phyloP scores from a whole-genome alignment of 169 alveolate genomes.

The Plasmodium ovale region DNA sequence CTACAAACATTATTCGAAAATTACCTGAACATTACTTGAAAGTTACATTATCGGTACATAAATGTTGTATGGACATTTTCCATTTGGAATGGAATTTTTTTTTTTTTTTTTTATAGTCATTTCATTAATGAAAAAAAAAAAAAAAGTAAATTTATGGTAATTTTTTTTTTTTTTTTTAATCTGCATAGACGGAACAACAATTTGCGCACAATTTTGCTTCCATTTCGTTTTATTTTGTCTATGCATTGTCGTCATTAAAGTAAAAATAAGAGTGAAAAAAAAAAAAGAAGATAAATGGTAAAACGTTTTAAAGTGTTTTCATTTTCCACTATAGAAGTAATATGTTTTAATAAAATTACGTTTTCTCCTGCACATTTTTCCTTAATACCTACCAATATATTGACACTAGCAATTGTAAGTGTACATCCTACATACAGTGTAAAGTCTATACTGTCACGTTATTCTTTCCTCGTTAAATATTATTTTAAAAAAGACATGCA shows the following conservation, averaged over 20 bases:
- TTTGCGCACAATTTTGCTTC: too few species aligned
- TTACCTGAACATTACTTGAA: too few species aligned
- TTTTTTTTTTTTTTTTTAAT: too few species aligned
- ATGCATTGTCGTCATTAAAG: slow-evolving; percentile 2
- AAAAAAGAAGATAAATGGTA: background rate
- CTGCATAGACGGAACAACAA: too few species aligned
- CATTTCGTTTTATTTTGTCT: background rate
- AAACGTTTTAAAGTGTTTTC: background rate
- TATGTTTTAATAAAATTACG: slow-evolving; percentile 7
- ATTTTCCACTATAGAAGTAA: slow-evolving; percentile 6
- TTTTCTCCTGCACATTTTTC: background rate
- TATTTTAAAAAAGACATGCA: background rate
- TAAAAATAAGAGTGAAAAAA: background rate
- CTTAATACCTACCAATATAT: background rate
- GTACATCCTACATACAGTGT: background rate
- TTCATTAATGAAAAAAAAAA: too few species aligned
- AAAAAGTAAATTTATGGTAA: too few species aligned
- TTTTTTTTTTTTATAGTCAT: too few species aligned
- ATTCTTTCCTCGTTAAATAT: background rate
- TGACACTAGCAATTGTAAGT: background rate
- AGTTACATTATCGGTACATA: too few species aligned
- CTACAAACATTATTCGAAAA: too few species aligned
- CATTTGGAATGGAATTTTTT: too few species aligned
- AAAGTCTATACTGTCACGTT: background rate
- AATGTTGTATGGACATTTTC: too few species aligned